Percentiles rank a stretch among this genome's conserved stretches.
Conservation (phyloP, 208 protist species). For the Lotmaria passim region DNA sequence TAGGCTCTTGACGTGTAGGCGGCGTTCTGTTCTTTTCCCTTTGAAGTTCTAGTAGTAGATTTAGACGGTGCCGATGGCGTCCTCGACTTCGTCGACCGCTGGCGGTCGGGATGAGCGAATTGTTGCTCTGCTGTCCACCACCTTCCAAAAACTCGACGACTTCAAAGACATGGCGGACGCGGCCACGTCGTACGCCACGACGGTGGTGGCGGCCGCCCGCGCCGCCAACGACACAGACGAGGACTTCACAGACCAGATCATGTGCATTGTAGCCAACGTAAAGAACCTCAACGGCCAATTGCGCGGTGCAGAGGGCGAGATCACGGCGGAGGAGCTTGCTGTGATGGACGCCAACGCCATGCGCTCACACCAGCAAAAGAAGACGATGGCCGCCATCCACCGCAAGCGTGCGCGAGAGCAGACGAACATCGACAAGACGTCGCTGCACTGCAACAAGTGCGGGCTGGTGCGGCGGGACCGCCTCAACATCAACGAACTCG, state of each 20-base stretch:
- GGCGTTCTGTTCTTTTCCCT: neutral
- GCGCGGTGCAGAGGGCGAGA: neutral
- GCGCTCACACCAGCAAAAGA: constrained; percentile 63
- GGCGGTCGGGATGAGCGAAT: constrained; percentile 34
- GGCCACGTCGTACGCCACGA: constrained; percentile 48
- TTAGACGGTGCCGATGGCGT: neutral
- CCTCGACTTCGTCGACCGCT: neutral
- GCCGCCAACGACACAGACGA: constrained; percentile 42
- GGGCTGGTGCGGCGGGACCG: constrained; percentile 81
- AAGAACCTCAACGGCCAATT: constrained; percentile 74
- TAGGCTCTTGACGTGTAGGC: neutral
- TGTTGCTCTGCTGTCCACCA: constrained; percentile 40
- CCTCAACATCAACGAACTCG: constrained; percentile 89
- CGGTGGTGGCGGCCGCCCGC: constrained; percentile 49
- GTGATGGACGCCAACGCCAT: constrained; percentile 80
- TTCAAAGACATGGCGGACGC: constrained; percentile 49
- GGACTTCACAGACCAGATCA: constrained; percentile 75
- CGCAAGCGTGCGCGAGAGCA: constrained; percentile 85
- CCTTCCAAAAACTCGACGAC: constrained; percentile 56
- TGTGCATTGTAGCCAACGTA: constrained; percentile 80
- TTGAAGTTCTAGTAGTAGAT: neutral
- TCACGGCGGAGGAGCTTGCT: constrained; percentile 54
- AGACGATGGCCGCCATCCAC: constrained; percentile 43
- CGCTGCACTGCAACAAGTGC: constrained; percentile 85
- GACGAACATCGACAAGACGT: constrained; percentile 74